phyloP scores from a whole-genome alignment of 2,329 filamentous ascomycete species.

The Xylariaceae sp. region DNA sequence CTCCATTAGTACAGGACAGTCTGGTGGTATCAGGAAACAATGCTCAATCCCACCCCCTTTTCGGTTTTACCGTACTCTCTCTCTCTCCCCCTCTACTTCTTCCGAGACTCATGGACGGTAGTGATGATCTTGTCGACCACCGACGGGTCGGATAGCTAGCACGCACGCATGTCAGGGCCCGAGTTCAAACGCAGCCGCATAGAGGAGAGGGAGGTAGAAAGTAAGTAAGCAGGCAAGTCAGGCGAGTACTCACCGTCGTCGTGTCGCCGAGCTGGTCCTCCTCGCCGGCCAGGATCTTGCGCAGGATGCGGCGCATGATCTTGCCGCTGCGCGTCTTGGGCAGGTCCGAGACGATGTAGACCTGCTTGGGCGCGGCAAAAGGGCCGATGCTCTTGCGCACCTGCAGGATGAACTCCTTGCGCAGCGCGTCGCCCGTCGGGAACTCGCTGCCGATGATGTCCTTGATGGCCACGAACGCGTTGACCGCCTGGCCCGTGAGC shows the following conservation, averaged over 20 bases:
- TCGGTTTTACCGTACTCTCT: too few species aligned
- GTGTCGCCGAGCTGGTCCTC: slow-evolving; percentile 94
- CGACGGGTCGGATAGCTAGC: slow-evolving; percentile 75
- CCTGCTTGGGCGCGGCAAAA: slow-evolving; percentile 90
- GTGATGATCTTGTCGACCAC: slow-evolving; percentile 87
- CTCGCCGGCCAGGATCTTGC: slow-evolving; percentile 95
- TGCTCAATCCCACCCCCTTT: too few species aligned
- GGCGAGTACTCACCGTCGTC: slow-evolving; percentile 62
- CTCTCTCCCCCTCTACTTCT: slow-evolving; percentile 42
- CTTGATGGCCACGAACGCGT: slow-evolving; percentile 92
- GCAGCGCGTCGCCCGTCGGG: slow-evolving; percentile 68
- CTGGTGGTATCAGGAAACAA: too few species aligned
- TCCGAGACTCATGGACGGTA: slow-evolving; percentile 59
- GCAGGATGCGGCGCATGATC: slow-evolving; percentile 95
- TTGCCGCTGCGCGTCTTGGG: slow-evolving; percentile 97
- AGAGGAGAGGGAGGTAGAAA: not conserved
- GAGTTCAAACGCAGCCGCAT: too few species aligned
- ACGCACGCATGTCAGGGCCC: not conserved
- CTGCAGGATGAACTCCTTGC: slow-evolving; percentile 90
- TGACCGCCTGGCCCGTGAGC: slow-evolving; percentile 92
- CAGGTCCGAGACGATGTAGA: slow-evolving; percentile 85
- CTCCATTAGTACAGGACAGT: too few species aligned
- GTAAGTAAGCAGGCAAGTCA: not conserved
- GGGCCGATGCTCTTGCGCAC: slow-evolving; percentile 96
- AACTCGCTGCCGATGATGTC: slow-evolving; percentile 73